Evolutionary conservation across 306 rosid species (phyloP), one percentile per base, ranked within the genome.

Genomic region (Argentina anserina): DNA sequence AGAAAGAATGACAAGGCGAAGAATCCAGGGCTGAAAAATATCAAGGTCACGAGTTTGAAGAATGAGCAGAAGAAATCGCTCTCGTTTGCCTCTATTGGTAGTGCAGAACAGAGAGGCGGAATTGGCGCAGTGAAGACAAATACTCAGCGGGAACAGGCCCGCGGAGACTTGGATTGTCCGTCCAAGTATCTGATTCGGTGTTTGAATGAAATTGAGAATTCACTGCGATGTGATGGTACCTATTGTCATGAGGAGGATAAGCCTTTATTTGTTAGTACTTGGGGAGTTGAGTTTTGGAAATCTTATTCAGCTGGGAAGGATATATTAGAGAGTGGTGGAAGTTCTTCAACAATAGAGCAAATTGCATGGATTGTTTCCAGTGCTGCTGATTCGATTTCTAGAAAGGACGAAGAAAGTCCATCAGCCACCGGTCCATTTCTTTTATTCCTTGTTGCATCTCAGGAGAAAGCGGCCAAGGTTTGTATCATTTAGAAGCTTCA

Each of bases 241-340:
- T 75, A 62, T 75, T 75, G 65, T 52, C 82, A 69, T 29, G 82
- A 83, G 74, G 95, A 89, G 89, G 89, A 75, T 25, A 84, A 82
- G 61, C 86, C 96, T 53, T 81, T 88, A 56, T 87, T 84, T 76
- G 79, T 73, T 72, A 76, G 86, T 67, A 18, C 87, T 11, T 94
- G 99, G 99, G 99, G 99, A 9, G 81, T 89, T 74, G 96, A 91
- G 73, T 94, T 94, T 80, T 88, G 87, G 79, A 94, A 81, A 79
- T 80, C 78, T 78, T 89, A 80, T 86, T 85, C 92, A 61, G 75
- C 85, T 39, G 95, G 90, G 53, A 86, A 88, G 73, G 89, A 91
- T 87, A 71, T 91, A n/a, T 14, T 94, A 52, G 97, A 91, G 65
- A 87, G 91, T 42, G 76, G 89, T 76, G 92, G 92, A 74, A 52